Evolutionary conservation across 805 yeast species (phyloP), one percentile per base, ranked within the genome.

Genomic region (Wickerhamiella alocasiicola): DNA sequence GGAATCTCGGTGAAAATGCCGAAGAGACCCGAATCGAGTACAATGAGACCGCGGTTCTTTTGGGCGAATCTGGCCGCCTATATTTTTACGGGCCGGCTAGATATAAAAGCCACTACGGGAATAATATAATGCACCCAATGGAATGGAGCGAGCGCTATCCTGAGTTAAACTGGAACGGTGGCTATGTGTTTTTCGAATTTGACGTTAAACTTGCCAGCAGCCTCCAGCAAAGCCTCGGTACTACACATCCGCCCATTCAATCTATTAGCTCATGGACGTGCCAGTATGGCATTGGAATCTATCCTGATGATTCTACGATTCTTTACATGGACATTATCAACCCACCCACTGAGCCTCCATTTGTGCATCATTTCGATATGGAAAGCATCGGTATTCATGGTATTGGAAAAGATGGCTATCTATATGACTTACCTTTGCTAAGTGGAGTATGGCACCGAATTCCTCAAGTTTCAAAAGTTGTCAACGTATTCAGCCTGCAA

Each of bases 111-210:
- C 16, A 20, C 6, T 20, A 13, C 13, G 25, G 16, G 4, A 27
- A 27, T 12, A 19, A 13, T 12, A 28, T 28, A 21, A n/a, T 31
- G 25, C 13, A 21, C 28, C 15, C 26, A 18, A 20, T n/a, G 26
- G 39, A 36, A 9, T 36, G 39, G 39, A 9, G 20, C 16, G 31
- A 28, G 9, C 32, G 25, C 11, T 27, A 36, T 21, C 32, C 39
- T 9, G 32, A 36, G 19, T 32, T 15, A 15, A 28, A 36, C 33
- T 36, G 39, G 39, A 24, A 27, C 13, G 31, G 25, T 4, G 26
- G 21, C 4, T 24, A n/a, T 9, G 21, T 13, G 15, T n/a, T 18
- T 9, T 29, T 13, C 16, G 5, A 28, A 11, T 2, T 36, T 13
- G 25, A 28, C 3, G 17, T 28, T 9, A 13, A n/a, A 17, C 27